These are phyloP conservation scores for Penicillium sp. DNA, from an alignment of 2,329 filamentous ascomycete species.

Conservation along the genomic window DNA sequence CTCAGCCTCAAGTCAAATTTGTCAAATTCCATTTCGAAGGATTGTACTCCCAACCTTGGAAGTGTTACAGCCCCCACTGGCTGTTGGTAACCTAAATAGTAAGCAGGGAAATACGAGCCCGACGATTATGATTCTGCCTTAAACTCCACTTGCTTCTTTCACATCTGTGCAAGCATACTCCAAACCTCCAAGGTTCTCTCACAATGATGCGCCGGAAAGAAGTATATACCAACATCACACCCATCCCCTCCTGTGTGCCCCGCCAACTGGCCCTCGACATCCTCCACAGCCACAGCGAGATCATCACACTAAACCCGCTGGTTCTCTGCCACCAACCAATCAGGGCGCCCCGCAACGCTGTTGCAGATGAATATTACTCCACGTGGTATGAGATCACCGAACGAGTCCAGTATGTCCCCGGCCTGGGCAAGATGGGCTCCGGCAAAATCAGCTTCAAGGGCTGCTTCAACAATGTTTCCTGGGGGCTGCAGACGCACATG, in stretches of 20 bases:
- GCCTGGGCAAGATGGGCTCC: constrained; percentile 55
- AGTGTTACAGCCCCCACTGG: not conserved
- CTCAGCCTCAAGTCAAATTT: not conserved
- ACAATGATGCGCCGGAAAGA: constrained; percentile 24
- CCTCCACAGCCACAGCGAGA: constrained; percentile 75
- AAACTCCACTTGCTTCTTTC: not conserved
- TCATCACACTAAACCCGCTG: constrained; percentile 87
- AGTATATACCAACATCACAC: constrained; percentile 68
- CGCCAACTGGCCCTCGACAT: constrained; percentile 72
- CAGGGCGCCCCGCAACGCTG: constrained; percentile 65
- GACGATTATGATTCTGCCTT: not conserved
- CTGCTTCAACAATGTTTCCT: constrained; percentile 73
- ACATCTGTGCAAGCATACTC: not conserved
- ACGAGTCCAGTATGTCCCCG: constrained; percentile 73
- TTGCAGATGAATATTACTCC: constrained; percentile 70
- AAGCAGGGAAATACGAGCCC: constrained; percentile 2
- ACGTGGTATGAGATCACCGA: constrained; percentile 81
- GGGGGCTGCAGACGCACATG: constrained; percentile 78
- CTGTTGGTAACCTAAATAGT: not conserved
- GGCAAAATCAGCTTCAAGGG: constrained; percentile 76
- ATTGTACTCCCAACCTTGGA: not conserved
- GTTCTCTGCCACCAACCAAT: constrained; percentile 72
- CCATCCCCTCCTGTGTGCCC: constrained; percentile 68
- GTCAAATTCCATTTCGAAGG: too few species aligned
- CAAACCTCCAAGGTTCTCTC: not conserved